A percentile compares a stretch with the other conserved stretches of the same genome.
Conservation (phyloP, 345 rosid genomes). For the Aethionema arabicum region DNA sequence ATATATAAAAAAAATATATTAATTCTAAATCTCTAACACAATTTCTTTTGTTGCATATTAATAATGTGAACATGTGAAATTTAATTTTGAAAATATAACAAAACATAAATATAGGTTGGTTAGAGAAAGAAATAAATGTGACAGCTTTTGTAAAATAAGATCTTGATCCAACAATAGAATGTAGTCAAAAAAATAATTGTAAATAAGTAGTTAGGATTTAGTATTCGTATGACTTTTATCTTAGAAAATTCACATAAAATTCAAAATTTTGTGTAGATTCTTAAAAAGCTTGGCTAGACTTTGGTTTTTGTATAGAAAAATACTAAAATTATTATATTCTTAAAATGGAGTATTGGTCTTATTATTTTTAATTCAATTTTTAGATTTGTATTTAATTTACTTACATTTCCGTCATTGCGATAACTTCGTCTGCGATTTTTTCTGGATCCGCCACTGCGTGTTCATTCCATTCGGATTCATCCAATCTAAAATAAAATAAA, state of each 20-base stretch:
- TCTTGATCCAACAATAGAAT: conserved; percentile 30
- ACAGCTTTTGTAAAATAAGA: conserved; percentile 32
- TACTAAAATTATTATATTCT: background rate
- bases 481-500: conserved; percentile 28
- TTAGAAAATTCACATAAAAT: conserved; percentile 8
- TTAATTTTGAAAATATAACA: conserved; percentile 16
- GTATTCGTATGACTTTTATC: conserved; percentile 12
- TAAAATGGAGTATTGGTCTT: too few relatives aligned
- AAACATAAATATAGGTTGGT: conserved; percentile 16
- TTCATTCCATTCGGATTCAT: conserved; percentile 46
- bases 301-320: background rate
- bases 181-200: conserved; percentile 16
- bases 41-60: conserved; percentile 16
- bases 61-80: conserved; percentile 23
- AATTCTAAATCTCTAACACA: background rate
- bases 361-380: too few relatives aligned
- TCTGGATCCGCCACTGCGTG: conserved; percentile 83
- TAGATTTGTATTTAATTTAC: conserved; percentile 8
- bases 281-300: too few relatives aligned
- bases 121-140: conserved; percentile 35
- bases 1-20: conserved; percentile 19
- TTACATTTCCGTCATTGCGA: conserved; percentile 61
- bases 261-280: background rate
- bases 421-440: conserved; percentile 60
- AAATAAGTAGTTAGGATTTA: conserved; percentile 17